Evolutionary conservation across 73 alveolate species (phyloP).

Genomic region (Tetrahymena thermophila): DNA sequence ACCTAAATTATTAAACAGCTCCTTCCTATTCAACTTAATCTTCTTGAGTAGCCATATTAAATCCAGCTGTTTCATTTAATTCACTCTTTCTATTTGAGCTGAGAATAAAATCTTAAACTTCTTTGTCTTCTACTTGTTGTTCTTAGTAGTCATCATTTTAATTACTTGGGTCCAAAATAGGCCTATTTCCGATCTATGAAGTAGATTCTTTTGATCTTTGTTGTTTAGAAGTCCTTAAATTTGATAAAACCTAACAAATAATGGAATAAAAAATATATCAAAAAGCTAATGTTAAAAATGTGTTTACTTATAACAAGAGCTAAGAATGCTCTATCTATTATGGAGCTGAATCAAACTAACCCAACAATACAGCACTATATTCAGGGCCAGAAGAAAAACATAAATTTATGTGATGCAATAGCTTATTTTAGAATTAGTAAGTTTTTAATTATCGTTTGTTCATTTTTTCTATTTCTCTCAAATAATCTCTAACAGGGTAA

Average conservation of each 20-base stretch:
- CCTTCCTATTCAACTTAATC: background rate
- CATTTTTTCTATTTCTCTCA: background rate
- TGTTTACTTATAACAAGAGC: background rate
- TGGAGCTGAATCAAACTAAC: background rate
- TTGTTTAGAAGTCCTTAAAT: background rate
- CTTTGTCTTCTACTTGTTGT: background rate
- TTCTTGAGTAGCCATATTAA: background rate
- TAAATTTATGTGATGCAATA: background rate
- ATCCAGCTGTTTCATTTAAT: background rate
- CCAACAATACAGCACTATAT: background rate
- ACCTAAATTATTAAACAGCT: background rate
- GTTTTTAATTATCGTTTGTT: background rate
- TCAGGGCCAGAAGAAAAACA: background rate
- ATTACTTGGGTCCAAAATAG: background rate
- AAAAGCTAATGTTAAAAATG: background rate
- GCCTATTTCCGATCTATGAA: background rate
- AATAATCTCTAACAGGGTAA: background rate
- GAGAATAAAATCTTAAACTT: background rate
- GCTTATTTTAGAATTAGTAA: background rate
- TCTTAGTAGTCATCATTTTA: background rate
- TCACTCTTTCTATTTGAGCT: background rate
- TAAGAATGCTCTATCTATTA: background rate
- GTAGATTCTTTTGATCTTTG: background rate
- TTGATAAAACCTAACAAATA: background rate
- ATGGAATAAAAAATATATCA: background rate